A percentile compares a stretch with the other conserved stretches of the same genome.
Evolutionary conservation across 2,329 filamentous ascomycete genomes (phyloP).

Genomic region (Chrysoporthe puriensis): DNA sequence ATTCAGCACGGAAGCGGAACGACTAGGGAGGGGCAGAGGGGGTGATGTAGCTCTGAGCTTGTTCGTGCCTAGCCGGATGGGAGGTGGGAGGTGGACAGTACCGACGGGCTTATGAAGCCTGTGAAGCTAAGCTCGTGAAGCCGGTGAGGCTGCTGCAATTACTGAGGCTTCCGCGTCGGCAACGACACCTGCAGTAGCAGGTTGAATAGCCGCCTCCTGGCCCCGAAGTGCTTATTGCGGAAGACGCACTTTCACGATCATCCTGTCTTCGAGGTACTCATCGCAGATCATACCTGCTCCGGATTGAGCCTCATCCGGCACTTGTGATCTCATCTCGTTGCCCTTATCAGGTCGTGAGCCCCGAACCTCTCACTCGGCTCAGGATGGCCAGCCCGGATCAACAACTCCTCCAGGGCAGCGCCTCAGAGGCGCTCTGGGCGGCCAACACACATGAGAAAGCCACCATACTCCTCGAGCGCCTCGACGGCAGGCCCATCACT

Average conservation of each 20-base stretch:
- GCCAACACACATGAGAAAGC: slow-evolving; percentile 38
- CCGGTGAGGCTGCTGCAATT: not conserved
- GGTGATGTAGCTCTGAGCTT: not conserved
- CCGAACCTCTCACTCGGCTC: not conserved
- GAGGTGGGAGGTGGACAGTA: not conserved
- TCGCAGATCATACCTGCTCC: too few relatives aligned
- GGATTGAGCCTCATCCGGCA: too few relatives aligned
- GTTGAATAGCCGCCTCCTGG: too few relatives aligned
- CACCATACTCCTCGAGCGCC: slow-evolving; percentile 28
- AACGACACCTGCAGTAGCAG: not conserved
- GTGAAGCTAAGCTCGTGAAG: not conserved
- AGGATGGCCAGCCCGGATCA: not conserved
- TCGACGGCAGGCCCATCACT: slow-evolving; percentile 14
- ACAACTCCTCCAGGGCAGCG: slow-evolving; percentile 8
- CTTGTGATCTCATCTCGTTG: too few relatives aligned
- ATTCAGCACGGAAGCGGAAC: slow-evolving; percentile 25
- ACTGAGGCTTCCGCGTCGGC: not conserved
- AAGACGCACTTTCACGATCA: too few relatives aligned
- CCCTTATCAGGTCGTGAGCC: too few relatives aligned
- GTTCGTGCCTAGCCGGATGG: too few relatives aligned
- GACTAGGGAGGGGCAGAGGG: not conserved
- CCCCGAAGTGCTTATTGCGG: too few relatives aligned
- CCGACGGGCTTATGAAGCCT: not conserved
- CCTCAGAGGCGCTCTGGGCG: slow-evolving; percentile 30
- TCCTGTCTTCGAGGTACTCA: too few relatives aligned